Evolutionary conservation across 1,139 yeast genomes (phyloP).

Genomic region (Suhomyces choctaworum): DNA sequence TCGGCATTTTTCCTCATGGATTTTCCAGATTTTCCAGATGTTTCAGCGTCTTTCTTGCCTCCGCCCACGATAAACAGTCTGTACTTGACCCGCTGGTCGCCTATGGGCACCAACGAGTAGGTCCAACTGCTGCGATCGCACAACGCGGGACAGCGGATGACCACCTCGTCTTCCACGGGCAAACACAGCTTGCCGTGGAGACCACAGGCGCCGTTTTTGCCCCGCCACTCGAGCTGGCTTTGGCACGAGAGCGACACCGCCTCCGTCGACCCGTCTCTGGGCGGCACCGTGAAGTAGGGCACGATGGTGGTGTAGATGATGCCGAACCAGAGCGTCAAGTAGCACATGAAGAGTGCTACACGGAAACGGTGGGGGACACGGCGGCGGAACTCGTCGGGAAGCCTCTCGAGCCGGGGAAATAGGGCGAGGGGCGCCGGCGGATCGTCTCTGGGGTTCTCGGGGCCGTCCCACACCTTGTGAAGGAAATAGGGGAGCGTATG

Average conservation of each 20-base stretch:
- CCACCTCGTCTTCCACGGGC: constrained; percentile 44
- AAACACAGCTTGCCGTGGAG: constrained; percentile 62
- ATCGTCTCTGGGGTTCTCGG: constrained; percentile 46
- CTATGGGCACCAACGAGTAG: constrained; percentile 76
- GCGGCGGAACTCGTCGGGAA: constrained; percentile 42
- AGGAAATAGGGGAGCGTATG: no score
- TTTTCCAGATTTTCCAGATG: not conserved
- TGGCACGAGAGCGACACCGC: constrained; percentile 21
- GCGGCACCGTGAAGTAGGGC: constrained; percentile 39
- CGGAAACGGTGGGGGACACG: constrained; percentile 30
- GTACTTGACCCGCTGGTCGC: constrained; percentile 65
- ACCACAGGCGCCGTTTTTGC: constrained; percentile 78
- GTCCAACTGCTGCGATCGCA: constrained; percentile 80
- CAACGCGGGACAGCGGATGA: constrained; percentile 83
- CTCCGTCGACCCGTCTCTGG: constrained; percentile 19
- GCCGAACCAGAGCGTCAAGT: constrained; percentile 39
- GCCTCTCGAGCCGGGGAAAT: constrained; percentile 37
- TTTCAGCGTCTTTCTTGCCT: constrained; percentile 15
- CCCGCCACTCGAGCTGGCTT: constrained; percentile 54
- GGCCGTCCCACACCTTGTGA: constrained; percentile 50
- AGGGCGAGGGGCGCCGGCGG: constrained; percentile 38
- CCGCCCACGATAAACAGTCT: constrained; percentile 79
- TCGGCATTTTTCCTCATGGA: not conserved
- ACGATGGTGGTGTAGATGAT: constrained; percentile 29
- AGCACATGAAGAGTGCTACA: constrained; percentile 32